Evolutionary conservation across 306 rosid species (phyloP), one percentile per base, ranked within the genome.

Genomic region (Vicia villosa): DNA sequence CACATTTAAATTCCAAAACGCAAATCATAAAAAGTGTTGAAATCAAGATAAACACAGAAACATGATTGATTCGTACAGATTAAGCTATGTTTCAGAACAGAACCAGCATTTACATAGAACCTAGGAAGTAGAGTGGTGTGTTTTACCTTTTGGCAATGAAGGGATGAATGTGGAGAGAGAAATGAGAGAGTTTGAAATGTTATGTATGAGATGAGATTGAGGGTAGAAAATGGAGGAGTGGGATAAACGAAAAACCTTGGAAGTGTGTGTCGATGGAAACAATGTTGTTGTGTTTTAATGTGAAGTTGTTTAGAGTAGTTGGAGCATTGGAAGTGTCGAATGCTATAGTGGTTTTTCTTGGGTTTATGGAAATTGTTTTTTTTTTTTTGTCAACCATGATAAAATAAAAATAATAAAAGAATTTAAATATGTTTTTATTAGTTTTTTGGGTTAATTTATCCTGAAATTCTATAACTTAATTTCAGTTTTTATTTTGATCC

Each of bases 201-300:
- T 34, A 30, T 16, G 37, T 40, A 19, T 58, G 52, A 46, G 45
- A 50, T 17, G 22, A 55, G 64, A 74, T 22, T 45, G n/a, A 30
- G 6, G 55, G 40, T 32, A 68, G 72, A 62, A 10, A 68, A 36
- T 34, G 38, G 38, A 34, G 10, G 10, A 34, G 38, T 7, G 10
- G 38, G 7, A 34, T 34, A 67, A n/a, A 68, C 47, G 1, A 36
- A 54, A 49, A 74, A 72, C 21, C 37, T 68, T n/a, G 45, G 66
- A 36, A 34, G 6, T 40, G 69, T 20, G 80, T 21, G 80, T 49
- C 84, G 84, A 78, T 78, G 84, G 57, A 67, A 78, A 73, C 82
- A 4, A 83, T 54, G 80, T 41, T 60, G 87, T 6, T 75, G 70
- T 66, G 69, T 42, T 76, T 72, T 68, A 26, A 38, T 41, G 63